Evolutionary conservation across 106 monocot genomes (phyloP), one percentile per base, ranked within the genome.

Genomic region (Gastrodia elata): DNA sequence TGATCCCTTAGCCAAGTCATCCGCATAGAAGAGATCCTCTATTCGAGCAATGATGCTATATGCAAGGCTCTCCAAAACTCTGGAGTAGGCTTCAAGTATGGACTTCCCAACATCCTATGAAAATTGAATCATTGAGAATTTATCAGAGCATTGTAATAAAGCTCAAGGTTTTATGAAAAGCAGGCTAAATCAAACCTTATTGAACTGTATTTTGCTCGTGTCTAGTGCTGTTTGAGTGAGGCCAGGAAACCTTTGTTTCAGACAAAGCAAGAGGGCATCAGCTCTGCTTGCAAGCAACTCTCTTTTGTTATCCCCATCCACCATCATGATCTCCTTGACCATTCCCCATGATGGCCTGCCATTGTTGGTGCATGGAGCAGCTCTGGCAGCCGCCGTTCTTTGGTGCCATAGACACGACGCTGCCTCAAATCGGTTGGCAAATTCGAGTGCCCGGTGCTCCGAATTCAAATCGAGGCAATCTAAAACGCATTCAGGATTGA

Each of bases 41-140:
- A 96, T 92, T 16, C 95, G 87, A 33, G 95, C 87, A 40, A 92
- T 74, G 38, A 96, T 89, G 81, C 92, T 96, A 27, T 81, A 96
- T 16, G 95, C 95, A 39, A 96, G 73, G 80, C 95, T 96, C 82
- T 96, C 95, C 70, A 96, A 68, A 1, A 92, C 95, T 76, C 95
- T 87, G 20, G 95, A 96, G 57, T 96, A 96, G 76, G 92, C 89
- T 72, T 96, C 95, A 20, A 96, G 74, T 46, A 96, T 91, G 9
- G 95, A 87, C 79, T 91, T 96, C 2, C 91, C 95, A 11, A 96
- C 77, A 77, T 96, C 95, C 95, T 96, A 82, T 22, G 73, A 78
- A 24, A 56, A 34, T 14, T 16, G 13, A 5, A 58, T n/a, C 22
- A 58, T 18, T 46, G 46, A 46, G n/a, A 58, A 58, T 9, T 7